These are phyloP conservation scores for Strobilomyces dryophilus DNA, from an alignment of 768 basidiomycete species.

Conservation along the genomic window DNA sequence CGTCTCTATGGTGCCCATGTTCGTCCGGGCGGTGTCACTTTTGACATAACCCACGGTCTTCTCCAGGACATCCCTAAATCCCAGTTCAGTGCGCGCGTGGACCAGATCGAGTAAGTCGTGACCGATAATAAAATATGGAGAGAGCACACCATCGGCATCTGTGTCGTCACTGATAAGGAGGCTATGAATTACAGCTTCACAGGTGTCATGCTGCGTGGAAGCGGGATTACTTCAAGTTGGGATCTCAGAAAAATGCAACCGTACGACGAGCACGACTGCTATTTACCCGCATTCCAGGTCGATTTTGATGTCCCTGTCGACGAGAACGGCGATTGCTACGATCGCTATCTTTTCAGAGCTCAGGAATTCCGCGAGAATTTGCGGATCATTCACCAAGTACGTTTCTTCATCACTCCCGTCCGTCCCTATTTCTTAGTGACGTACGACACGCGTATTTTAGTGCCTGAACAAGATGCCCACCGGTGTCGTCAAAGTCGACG, in stretches of 20 bases:
- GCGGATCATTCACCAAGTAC: constrained; percentile 75
- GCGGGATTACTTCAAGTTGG: constrained; percentile 92
- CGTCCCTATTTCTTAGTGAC: neutral
- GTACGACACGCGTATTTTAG: constrained; percentile 33
- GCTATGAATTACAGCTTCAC: constrained; percentile 77
- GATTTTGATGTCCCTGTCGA: constrained; percentile 98
- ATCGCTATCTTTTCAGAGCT: constrained; percentile 94
- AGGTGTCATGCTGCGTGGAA: constrained; percentile 95
- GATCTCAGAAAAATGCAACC: constrained; percentile 54
- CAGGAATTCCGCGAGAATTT: constrained; percentile 97
- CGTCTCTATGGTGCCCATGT: neutral
- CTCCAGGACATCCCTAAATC: constrained; percentile 59
- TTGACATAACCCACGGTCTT: neutral
- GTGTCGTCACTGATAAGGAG: constrained; percentile 77
- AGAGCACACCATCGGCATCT: constrained; percentile 86
- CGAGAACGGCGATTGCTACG: constrained; percentile 95
- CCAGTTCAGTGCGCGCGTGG: constrained; percentile 84
- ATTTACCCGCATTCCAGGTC: no score
- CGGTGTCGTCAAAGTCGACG: constrained; percentile 90
- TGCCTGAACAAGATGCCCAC: constrained; percentile 96
- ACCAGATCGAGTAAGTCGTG: constrained; percentile 97
- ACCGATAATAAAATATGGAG: constrained; percentile 99
- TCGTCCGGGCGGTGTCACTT: neutral
- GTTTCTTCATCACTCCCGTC: neutral
- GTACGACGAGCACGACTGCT: constrained; percentile 76